phyloP scores from a whole-genome alignment of 805 yeast genomes.

The Myxozyma nipponensis region DNA sequence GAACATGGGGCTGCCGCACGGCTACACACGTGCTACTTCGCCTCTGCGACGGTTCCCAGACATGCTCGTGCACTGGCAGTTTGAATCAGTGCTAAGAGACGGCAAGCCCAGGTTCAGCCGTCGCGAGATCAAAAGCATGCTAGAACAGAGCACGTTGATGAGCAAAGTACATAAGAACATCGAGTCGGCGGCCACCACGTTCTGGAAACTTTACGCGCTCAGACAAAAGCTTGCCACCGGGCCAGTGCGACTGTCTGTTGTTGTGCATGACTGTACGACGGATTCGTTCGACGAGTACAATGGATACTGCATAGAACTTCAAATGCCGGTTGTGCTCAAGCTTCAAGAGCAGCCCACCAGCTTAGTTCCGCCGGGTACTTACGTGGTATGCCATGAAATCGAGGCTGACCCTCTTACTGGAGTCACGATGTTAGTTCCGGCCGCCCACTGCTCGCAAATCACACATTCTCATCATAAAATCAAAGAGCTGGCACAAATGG shows the following conservation, averaged over 20 bases:
- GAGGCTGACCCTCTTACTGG: constrained; percentile 6
- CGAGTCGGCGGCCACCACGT: background rate
- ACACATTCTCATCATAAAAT: too few species aligned
- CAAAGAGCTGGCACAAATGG: too few species aligned
- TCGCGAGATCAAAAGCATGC: constrained; percentile 3
- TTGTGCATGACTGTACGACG: too few species aligned
- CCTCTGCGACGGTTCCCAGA: constrained; percentile 85
- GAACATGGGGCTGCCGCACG: constrained; percentile 45
- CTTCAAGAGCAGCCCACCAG: background rate
- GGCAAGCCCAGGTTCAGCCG: constrained; percentile 23
- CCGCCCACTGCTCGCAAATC: too few species aligned
- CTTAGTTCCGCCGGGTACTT: constrained; percentile 10
- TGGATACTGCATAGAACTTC: constrained; percentile 13
- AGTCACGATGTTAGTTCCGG: too few species aligned
- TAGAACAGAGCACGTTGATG: background rate
- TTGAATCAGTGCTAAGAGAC: constrained; percentile 45
- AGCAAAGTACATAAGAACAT: background rate
- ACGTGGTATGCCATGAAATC: constrained; percentile 28
- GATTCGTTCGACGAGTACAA: constrained; percentile 4
- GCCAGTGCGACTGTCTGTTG: constrained; percentile 5
- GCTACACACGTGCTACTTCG: constrained; percentile 76
- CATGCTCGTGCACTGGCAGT: constrained; percentile 72
- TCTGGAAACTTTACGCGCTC: constrained; percentile 1
- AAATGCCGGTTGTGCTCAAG: constrained; percentile 6
- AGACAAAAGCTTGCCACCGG: constrained; percentile 1